Evolutionary conservation across 148 eudicot genomes (phyloP), one percentile per base, ranked within the genome.

Genomic region (Arctostaphylos glauca): DNA sequence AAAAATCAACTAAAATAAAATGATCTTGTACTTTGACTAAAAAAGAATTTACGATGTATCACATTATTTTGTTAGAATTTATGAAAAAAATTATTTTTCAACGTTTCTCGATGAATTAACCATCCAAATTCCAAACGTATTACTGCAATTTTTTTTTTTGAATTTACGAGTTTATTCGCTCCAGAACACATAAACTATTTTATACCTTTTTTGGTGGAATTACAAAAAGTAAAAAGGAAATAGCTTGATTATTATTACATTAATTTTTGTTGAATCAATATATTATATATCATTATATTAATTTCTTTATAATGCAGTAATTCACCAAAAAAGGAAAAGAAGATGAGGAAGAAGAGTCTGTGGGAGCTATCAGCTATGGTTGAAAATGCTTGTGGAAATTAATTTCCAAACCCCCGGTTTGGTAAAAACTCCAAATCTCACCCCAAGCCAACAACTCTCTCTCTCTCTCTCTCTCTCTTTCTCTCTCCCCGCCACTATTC

Each of bases 401-500:
- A 70, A 70, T 70, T 70, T 43, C 48, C 74, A 6, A 15, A 15
- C 49, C 74, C 48, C n/a, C 38, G 13, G 47, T 70, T 70, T n/a
- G 48, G 74, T 70, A 6, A 70, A 70, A 70, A 43, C 74, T 70
- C 48, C 74, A 80, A 80, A 74, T 81, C 86, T 48, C 79, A 87
- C 85, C 87, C 85, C 84, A 85, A 50, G 8, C 48, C 21, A 2
- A 2, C 10, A 43, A 2, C 74, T 14, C 73, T 31, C 44, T 67
- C 84, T 60, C 80, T 80, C 46, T 25, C 82, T 74, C 83, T 86
- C 87, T 49, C 71, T 54, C 73, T 54, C 31, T 79, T 74, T 56
- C 80, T 86, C 83, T 81, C 67, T 76, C 81, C 79, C 80, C 50
- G 38, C 6, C 53, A 31, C 68, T 25, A 58, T 67, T 81, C 74